Evolutionary conservation across 371 early-diverging fungal genomes (phyloP), one percentile per base, ranked within the genome.

Genomic region (Paraphysoderma sedebokerense): DNA sequence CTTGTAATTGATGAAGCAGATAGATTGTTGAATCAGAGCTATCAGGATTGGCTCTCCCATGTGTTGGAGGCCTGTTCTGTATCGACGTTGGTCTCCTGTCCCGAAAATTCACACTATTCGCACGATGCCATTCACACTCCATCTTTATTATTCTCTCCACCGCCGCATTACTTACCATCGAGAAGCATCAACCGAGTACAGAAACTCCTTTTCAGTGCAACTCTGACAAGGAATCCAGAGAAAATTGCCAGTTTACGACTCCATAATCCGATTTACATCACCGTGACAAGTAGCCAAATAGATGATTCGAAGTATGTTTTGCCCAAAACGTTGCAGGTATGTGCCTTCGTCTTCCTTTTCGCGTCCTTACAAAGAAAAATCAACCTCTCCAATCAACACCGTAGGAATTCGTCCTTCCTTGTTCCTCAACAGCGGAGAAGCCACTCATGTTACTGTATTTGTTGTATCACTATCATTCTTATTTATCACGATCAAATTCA

Each of bases 1-100:
- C 59, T 92, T 62, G 58, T 83, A 26, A 74, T 79, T 60, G 99
- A 99, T 66, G 98, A 98, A 61, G 98, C 98, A 2, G 99, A 99
- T 69, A 81, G 92, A 24, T 59, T 97, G 33, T 58, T 96, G 47
- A 82, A 82, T 52, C 86, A 87, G 57, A 75, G 79, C 37, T 90
- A 85, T 54, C 77, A 92, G 40, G 98, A 91, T 45, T 98, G 97
- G 91, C 68, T 98, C 45, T 69, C 75, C 32, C 71, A 79, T 38
- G 80, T 92, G 11, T 64, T 92, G 30, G 72, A 70, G 3, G 77
- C 88, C 0, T 83, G 79, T 41, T 78, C 79, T 36, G 22, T 19
- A 27, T 20, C 51, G 20, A 12, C 41, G 20, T 41, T 28, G n/a
- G 41, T 40, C 11, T 13, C 45, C 45, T 15, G 33, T 40, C n/a